These are phyloP conservation scores for Chrysoporthe austroafricana DNA, from an alignment of 2,329 filamentous ascomycete genomes.

Conservation along the genomic window DNA sequence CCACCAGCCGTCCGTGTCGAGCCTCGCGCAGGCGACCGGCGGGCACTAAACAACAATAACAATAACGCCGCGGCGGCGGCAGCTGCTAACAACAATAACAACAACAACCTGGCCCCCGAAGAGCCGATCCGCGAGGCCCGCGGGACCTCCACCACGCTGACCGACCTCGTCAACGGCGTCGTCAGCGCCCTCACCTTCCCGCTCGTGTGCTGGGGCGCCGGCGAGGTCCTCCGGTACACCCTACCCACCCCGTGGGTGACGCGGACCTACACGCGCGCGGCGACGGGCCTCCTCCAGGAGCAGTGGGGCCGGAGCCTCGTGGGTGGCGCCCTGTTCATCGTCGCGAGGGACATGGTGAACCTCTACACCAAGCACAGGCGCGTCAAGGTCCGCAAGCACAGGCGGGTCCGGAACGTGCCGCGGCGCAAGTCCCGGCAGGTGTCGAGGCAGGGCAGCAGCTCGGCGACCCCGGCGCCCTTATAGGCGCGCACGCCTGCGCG, in stretches of 20 bases:
- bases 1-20: conserved; percentile 20
- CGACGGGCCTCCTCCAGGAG: conserved; percentile 73
- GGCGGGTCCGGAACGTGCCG: conserved; percentile 56
- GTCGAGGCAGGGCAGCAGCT: conserved; percentile 32
- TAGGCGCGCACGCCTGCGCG: not conserved
- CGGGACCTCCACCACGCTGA: conserved; percentile 42
- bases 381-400: conserved; percentile 58
- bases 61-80: conserved; percentile 25
- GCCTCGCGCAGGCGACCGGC: conserved; percentile 19
- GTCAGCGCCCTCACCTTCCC: conserved; percentile 74
- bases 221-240: conserved; percentile 70
- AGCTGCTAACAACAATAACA: conserved; percentile 27
- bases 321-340: conserved; percentile 86
- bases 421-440: conserved; percentile 19
- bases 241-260: conserved; percentile 72
- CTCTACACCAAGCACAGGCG: conserved; percentile 68
- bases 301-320: conserved; percentile 88
- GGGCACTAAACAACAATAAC: conserved; percentile 17
- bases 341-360: conserved; percentile 71
- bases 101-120: conserved; percentile 28
- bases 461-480: not conserved
- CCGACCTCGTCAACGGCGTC: conserved; percentile 52
- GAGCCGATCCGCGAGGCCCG: conserved; percentile 32
- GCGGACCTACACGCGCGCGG: conserved; percentile 43
- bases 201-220: conserved; percentile 76